phyloP scores from a whole-genome alignment of 345 rosid genomes.

The Cardamine resedifolia region DNA sequence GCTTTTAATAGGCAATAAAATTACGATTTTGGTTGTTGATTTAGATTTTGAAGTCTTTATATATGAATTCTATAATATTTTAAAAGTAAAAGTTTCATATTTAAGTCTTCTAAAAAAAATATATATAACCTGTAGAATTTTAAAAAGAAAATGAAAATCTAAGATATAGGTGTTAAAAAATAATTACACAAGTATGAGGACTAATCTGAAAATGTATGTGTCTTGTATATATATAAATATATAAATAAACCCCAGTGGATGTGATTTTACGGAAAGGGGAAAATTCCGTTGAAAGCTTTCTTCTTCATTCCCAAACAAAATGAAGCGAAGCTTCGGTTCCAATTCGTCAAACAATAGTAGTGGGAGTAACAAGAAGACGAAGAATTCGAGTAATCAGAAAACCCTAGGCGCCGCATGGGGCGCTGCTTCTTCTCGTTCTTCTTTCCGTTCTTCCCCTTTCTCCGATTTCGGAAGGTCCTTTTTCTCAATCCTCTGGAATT shows the following conservation, averaged over 20 bases:
- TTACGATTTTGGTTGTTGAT: too few relatives aligned
- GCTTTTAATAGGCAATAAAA: too few relatives aligned
- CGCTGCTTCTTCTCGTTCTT: constrained; percentile 72
- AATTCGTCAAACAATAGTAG: constrained; percentile 40
- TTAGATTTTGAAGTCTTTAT: too few relatives aligned
- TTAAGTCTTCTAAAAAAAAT: too few relatives aligned
- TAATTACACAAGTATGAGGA: neutral
- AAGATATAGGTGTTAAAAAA: too few relatives aligned
- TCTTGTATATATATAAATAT: neutral
- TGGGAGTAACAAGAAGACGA: constrained; percentile 35
- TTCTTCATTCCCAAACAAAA: constrained; percentile 36
- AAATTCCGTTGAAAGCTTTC: constrained; percentile 33
- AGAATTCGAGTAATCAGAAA: constrained; percentile 58
- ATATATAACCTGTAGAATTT: too few relatives aligned
- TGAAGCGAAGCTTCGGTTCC: constrained; percentile 67
- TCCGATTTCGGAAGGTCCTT: constrained; percentile 77
- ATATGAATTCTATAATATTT: too few relatives aligned
- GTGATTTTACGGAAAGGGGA: neutral
- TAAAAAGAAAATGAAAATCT: too few relatives aligned
- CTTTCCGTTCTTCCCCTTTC: constrained; percentile 69
- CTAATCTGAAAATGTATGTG: neutral
- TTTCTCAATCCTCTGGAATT: neutral
- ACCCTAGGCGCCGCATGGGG: constrained; percentile 97
- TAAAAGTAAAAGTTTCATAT: too few relatives aligned
- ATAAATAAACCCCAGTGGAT: neutral